These are phyloP conservation scores for Tolypocladium album DNA, from an alignment of 2,329 filamentous ascomycete species.

Conservation along the genomic window DNA sequence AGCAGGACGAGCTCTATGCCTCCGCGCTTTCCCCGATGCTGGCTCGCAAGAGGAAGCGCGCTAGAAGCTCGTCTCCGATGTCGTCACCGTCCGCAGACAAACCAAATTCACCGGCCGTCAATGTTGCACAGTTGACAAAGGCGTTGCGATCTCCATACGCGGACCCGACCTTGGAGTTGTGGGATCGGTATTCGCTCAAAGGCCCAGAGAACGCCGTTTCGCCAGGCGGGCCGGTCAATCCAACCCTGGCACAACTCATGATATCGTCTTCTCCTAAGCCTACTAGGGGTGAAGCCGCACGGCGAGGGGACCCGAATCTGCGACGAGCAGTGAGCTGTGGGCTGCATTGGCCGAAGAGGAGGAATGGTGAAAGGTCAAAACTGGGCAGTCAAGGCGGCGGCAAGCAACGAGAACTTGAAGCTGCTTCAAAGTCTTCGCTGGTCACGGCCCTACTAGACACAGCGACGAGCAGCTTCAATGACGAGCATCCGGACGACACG, in stretches of 20 bases:
- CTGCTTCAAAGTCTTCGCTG: conserved; percentile 44
- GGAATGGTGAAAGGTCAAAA: conserved; percentile 43
- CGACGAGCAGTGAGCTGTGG: conserved; percentile 60
- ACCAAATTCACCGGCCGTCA: conserved; percentile 34
- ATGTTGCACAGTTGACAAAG: conserved; percentile 47
- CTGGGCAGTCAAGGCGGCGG: conserved; percentile 20
- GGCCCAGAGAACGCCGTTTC: conserved; percentile 29
- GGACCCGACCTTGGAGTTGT: conserved; percentile 64
- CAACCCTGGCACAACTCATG: conserved; percentile 53
- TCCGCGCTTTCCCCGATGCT: conserved; percentile 36
- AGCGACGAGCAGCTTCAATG: conserved; percentile 44
- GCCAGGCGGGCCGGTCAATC: conserved; percentile 37
- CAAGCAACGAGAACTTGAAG: conserved; percentile 29
- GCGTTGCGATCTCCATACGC: conserved; percentile 56
- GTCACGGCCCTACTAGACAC: conserved; percentile 57
- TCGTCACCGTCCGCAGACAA: conserved; percentile 51
- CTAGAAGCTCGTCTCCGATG: conserved; percentile 62
- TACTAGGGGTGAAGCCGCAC: conserved; percentile 27
- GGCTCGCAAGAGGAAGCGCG: conserved; percentile 50
- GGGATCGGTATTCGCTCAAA: conserved; percentile 59
- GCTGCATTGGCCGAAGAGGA: conserved; percentile 60
- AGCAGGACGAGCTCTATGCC: conserved; percentile 27
- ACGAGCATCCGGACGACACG: conserved; percentile 22
- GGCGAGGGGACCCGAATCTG: conserved; percentile 33
- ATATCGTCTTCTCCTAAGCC: conserved; percentile 61